A percentile compares a stretch with the other conserved stretches of the same genome.
Conservation (phyloP, 2,329 filamentous ascomycete genomes). For the Onygenales sp. region DNA sequence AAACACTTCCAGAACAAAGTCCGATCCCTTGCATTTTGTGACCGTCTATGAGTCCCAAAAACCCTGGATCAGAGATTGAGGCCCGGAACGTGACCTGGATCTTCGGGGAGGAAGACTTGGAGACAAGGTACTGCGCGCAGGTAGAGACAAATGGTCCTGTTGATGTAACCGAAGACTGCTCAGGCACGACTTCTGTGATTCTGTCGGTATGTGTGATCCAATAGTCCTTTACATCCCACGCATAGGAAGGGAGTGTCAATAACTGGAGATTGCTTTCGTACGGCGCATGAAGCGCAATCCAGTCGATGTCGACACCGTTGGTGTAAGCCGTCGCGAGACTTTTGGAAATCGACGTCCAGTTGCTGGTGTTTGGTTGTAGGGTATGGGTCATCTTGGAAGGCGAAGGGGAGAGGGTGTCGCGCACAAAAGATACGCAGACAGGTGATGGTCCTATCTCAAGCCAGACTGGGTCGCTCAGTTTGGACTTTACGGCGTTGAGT, state of each 20-base stretch:
- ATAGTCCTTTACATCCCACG: slow-evolving; percentile 62
- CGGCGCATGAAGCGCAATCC: slow-evolving; percentile 59
- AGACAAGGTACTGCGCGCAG: slow-evolving; percentile 3
- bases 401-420: slow-evolving; percentile 50
- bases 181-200: not conserved
- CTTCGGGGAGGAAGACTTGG: not conserved
- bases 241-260: slow-evolving; percentile 56
- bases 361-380: slow-evolving; percentile 52
- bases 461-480: slow-evolving; percentile 58
- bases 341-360: slow-evolving; percentile 54
- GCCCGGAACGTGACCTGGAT: slow-evolving; percentile 3
- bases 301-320: slow-evolving; percentile 55
- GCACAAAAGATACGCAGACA: slow-evolving; percentile 57
- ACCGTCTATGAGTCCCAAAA: slow-evolving; percentile 6
- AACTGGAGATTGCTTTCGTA: slow-evolving; percentile 51
- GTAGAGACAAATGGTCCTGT: slow-evolving; percentile 1
- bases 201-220: slow-evolving; percentile 44
- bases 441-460: slow-evolving; percentile 66
- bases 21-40: slow-evolving; percentile 5
- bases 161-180: not conserved
- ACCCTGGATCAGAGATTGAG: not conserved
- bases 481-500: slow-evolving; percentile 48
- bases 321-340: slow-evolving; percentile 52
- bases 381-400: slow-evolving; percentile 49
- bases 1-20: slow-evolving; percentile 11